Base-by-base conservation (phyloP, 768 basidiomycete genomes). In the Mycena sanguinolenta region DNA sequence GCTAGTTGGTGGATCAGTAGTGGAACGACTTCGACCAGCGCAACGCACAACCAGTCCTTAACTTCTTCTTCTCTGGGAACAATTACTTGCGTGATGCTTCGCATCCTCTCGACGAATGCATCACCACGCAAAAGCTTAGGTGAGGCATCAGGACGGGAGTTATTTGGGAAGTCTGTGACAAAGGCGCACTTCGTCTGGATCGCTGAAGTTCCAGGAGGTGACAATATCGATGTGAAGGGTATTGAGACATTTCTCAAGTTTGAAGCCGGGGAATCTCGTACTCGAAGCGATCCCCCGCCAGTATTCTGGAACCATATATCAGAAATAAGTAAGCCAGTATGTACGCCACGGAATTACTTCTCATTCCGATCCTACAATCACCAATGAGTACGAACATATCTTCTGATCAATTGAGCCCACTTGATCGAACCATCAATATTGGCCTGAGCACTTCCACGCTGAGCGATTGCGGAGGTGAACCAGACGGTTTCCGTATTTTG, bases 1-100 rank as follows among this genome's bases (percentile, higher is more conserved):
- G 23, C 46, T 49, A 49, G 46, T 8, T n/a, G n/a, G 14, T n/a
- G 14, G 46, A 49, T 49, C n/a, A 49, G 46, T 6, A n/a, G 46
- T n/a, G 6, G 46, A 49, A 49, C n/a, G 23, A 49, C 9, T 49
- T 23, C 46, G 46, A 49, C 14, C 46, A 14, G n/a, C n/a, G n/a
- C n/a, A 49, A 49, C 46, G n/a, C 46, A 49, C 46, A 49, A 49
- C 46, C 46, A 49, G 46, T 49, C 46, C 46, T 21, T 49, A 49
- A 49, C 46, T 14, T 49, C 46, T 14, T 49, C 46, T 49, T 49
- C 46, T 49, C 46, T 49, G 46, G 46, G 46, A 49, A 49, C 46
- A 14, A 42, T 17, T 42, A 42, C 42, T 17, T 42, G 42, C 42
- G 42, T 46, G 46, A 46, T 23, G 46, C 21, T 46, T 46, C 46